Conservation (phyloP, 345 rosid species). For the Citrus inodora region DNA sequence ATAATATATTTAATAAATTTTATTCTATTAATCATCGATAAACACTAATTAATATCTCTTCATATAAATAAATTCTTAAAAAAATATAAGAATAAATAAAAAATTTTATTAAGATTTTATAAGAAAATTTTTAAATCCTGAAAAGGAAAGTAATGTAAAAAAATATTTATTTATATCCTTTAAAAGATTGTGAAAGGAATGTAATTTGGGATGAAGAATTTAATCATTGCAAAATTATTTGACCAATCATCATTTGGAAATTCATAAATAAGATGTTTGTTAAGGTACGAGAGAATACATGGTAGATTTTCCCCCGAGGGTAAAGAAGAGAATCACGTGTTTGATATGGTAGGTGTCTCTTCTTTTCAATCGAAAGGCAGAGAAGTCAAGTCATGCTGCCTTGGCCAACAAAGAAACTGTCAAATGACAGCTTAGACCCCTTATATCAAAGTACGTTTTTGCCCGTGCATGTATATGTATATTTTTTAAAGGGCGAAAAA, state of each 20-base stretch:
- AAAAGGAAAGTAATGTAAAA: too few species aligned
- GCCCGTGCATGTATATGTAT: not conserved
- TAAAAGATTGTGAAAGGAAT: too few species aligned
- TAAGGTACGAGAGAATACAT: not conserved
- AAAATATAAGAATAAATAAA: too few species aligned
- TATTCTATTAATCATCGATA: too few species aligned
- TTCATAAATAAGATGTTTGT: not conserved
- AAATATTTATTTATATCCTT: too few species aligned
- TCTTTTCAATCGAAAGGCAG: not conserved
- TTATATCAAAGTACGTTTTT: not conserved
- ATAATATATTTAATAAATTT: too few species aligned
- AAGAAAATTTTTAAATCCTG: too few species aligned
- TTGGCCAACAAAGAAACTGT: not conserved
- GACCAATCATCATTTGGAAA: not conserved
- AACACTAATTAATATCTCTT: too few species aligned
- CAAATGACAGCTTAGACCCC: not conserved
- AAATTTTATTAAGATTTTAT: too few species aligned
- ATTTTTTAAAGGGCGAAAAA: too few species aligned
- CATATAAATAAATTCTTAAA: too few species aligned
- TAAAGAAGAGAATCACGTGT: conserved; percentile 16
- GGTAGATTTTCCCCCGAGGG: not conserved
- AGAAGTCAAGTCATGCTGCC: not conserved
- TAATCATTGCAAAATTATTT: not conserved
- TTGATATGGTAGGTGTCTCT: not conserved
- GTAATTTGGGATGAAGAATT: too few species aligned